Conservation (phyloP, 148 eudicot genomes). For the Chenopodium berlandieri region DNA sequence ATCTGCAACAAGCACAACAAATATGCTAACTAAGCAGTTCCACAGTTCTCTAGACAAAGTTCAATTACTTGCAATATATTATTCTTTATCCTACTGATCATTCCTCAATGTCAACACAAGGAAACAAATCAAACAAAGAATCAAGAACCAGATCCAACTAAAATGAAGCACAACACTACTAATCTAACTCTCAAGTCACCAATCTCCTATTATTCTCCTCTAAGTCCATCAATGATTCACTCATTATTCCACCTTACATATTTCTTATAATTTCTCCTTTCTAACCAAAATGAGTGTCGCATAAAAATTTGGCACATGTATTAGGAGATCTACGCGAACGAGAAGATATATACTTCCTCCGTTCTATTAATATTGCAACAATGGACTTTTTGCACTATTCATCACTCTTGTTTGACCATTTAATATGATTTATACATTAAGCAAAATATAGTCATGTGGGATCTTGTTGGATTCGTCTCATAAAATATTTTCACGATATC, state of each 20-base stretch:
- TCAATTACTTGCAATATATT: neutral
- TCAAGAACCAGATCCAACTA: neutral
- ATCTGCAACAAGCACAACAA: slow-evolving; percentile 37
- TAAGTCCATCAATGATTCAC: neutral
- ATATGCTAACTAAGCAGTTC: neutral
- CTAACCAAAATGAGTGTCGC: too few species aligned
- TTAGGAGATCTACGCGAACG: too few species aligned
- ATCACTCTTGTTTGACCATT: too few species aligned
- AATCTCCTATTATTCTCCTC: neutral
- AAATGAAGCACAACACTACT: neutral
- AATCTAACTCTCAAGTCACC: neutral
- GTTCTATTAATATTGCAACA: too few species aligned
- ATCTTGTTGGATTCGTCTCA: too few species aligned
- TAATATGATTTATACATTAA: too few species aligned
- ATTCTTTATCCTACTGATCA: neutral
- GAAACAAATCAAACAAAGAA: neutral
- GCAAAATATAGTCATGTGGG: too few species aligned
- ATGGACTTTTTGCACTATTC: too few species aligned
- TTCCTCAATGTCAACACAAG: neutral
- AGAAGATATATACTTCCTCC: too few species aligned
- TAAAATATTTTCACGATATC: too few species aligned
- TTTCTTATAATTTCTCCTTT: neutral
- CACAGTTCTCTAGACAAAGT: neutral
- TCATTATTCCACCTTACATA: neutral
- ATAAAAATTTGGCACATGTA: too few species aligned